A percentile compares a stretch with the other conserved stretches of the same genome.
These are phyloP conservation scores for Termitomyces sp. DNA, from an alignment of 768 basidiomycete species.

Conservation along the genomic window DNA sequence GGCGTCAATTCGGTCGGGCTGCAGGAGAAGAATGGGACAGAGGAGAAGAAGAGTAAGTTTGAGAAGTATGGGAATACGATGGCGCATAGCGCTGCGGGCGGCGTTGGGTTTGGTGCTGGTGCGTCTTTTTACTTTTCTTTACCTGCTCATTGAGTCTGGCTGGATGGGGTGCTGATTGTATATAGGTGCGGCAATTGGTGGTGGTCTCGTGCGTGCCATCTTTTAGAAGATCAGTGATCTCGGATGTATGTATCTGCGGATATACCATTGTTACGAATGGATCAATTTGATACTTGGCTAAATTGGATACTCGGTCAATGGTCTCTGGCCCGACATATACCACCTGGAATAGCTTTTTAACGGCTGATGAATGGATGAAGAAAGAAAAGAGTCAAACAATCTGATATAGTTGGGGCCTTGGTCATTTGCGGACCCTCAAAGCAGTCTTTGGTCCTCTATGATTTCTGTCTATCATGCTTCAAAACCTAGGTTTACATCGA, in stretches of 20 bases:
- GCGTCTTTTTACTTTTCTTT: conserved; percentile 15
- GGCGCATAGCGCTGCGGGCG: conserved; percentile 60
- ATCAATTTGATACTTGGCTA: neutral
- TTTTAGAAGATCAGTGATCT: neutral
- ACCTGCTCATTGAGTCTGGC: neutral
- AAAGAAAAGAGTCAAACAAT: neutral
- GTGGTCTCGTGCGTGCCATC: neutral
- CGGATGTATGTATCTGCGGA: neutral
- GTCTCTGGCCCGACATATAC: neutral
- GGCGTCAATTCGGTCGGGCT: conserved; percentile 37
- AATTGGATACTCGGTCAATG: too few relatives aligned
- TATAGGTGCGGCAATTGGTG: conserved; percentile 1
- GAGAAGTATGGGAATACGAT: conserved; percentile 55
- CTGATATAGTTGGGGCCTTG: neutral
- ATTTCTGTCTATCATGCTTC: too few relatives aligned
- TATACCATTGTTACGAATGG: neutral
- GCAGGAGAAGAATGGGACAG: conserved; percentile 32
- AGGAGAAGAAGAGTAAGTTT: conserved; percentile 55
- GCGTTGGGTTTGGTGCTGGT: conserved; percentile 77
- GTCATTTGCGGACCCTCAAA: neutral
- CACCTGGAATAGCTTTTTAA: neutral
- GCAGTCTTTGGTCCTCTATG: neutral
- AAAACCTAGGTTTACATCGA: too few relatives aligned
- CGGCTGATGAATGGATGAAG: neutral
- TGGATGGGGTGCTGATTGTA: neutral